Conservation (phyloP, 2,329 filamentous ascomycete genomes). For the Diaporthe eres region DNA sequence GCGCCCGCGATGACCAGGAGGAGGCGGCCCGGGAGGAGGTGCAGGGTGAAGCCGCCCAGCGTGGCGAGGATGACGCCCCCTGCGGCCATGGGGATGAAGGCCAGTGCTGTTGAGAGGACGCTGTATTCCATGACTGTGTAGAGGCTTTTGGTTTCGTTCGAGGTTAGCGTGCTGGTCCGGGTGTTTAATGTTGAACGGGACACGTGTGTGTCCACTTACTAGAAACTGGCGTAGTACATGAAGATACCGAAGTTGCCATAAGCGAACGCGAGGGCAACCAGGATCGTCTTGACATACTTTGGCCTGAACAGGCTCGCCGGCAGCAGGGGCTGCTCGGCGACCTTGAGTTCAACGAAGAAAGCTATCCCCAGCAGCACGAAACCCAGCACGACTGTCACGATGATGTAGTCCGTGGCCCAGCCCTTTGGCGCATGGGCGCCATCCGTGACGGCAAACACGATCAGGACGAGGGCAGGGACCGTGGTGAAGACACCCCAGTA, state of each 20-base stretch:
- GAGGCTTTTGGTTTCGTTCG: slow-evolving; percentile 64
- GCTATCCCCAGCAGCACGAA: slow-evolving; percentile 70
- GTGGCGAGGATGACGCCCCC: slow-evolving; percentile 77
- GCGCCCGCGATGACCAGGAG: slow-evolving; percentile 73
- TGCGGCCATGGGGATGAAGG: slow-evolving; percentile 77
- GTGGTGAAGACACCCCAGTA: slow-evolving; percentile 75
- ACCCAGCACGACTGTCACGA: slow-evolving; percentile 74
- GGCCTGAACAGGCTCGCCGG: slow-evolving; percentile 78
- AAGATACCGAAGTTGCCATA: slow-evolving; percentile 80
- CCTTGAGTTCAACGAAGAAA: slow-evolving; percentile 80
- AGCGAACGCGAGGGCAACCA: slow-evolving; percentile 72
- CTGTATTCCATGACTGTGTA: slow-evolving; percentile 70
- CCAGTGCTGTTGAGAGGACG: slow-evolving; percentile 75
- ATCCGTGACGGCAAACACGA: slow-evolving; percentile 83
- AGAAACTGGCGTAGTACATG: slow-evolving; percentile 78
- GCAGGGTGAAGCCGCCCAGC: slow-evolving; percentile 76
- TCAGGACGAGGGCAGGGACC: slow-evolving; percentile 75
- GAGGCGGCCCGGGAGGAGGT: slow-evolving; percentile 73
- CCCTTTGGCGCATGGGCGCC: slow-evolving; percentile 76
- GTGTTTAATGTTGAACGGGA: slow-evolving; percentile 60
- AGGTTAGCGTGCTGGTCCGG: slow-evolving; percentile 63
- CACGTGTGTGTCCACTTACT: slow-evolving; percentile 59
- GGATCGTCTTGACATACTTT: slow-evolving; percentile 76
- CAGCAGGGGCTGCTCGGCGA: slow-evolving; percentile 77
- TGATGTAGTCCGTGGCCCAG: slow-evolving; percentile 83